These are phyloP conservation scores for Neopestalotiopsis sp. DNA, from an alignment of 2,329 filamentous ascomycete genomes.

Conservation along the genomic window DNA sequence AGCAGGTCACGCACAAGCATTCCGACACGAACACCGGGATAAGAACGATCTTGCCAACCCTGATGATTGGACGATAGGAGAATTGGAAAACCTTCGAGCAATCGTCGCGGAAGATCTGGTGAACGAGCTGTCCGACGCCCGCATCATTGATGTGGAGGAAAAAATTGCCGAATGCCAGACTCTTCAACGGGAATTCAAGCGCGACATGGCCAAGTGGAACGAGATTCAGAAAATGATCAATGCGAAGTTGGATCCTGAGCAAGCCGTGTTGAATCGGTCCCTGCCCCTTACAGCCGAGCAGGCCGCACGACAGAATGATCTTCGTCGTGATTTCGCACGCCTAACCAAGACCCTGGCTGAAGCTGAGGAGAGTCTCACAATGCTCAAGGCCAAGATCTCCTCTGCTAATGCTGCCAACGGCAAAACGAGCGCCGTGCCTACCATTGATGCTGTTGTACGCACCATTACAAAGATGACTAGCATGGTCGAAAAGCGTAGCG, in stretches of 20 bases:
- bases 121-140: conserved; percentile 68
- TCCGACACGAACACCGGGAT: conserved; percentile 58
- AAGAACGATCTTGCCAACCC: conserved; percentile 71
- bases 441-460: conserved; percentile 87
- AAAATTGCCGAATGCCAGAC: conserved; percentile 73
- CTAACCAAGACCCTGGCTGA: conserved; percentile 78
- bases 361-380: conserved; percentile 77
- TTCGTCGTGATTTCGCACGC: conserved; percentile 75
- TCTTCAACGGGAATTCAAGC: conserved; percentile 71
- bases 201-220: conserved; percentile 75
- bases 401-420: conserved; percentile 56
- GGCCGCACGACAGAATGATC: conserved; percentile 79
- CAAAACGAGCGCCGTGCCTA: conserved; percentile 61
- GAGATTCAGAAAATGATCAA: conserved; percentile 80
- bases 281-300: conserved; percentile 86
- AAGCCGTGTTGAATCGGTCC: conserved; percentile 65
- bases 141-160: conserved; percentile 69
- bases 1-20: conserved; percentile 64
- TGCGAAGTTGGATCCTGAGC: conserved; percentile 70
- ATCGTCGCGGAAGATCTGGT: conserved; percentile 69
- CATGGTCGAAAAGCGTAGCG: conserved; percentile 90
- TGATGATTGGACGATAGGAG: conserved; percentile 75
- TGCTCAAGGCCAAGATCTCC: conserved; percentile 80
- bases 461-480: conserved; percentile 92
- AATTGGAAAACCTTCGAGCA: conserved; percentile 71